Evolutionary conservation across 2,329 filamentous ascomycete species (phyloP).

Genomic region (Nigrograna mackinnonii): DNA sequence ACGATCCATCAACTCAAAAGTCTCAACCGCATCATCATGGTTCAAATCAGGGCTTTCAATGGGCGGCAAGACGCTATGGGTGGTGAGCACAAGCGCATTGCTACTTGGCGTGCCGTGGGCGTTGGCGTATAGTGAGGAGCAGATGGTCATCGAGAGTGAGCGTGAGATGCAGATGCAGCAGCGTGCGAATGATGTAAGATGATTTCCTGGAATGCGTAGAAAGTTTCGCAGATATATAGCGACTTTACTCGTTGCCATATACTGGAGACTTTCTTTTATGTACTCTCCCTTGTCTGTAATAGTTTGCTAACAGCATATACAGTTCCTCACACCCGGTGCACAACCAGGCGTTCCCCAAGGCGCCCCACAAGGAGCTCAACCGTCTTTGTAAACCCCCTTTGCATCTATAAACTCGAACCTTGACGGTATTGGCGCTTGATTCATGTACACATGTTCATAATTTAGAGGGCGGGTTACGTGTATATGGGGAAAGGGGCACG

Average conservation of each 20-base stretch:
- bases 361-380: conserved; percentile 29
- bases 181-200: conserved; percentile 75
- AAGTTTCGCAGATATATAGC: too few relatives aligned
- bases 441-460: conserved; percentile 10
- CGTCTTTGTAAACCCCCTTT: conserved; percentile 37
- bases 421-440: neutral
- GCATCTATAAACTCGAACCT: too few relatives aligned
- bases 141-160: conserved; percentile 97
- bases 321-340: conserved; percentile 40
- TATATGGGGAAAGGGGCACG: neutral
- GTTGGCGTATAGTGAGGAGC: conserved; percentile 91
- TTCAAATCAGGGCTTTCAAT: conserved; percentile 67
- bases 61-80: conserved; percentile 86
- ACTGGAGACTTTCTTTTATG: too few relatives aligned
- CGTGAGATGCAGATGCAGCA: conserved; percentile 96
- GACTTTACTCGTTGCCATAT: too few relatives aligned
- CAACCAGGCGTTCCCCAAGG: conserved; percentile 22
- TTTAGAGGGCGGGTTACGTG: conserved; percentile 4
- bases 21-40: conserved; percentile 58
- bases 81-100: conserved; percentile 85
- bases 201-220: too few relatives aligned
- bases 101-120: conserved; percentile 92
- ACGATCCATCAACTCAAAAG: conserved; percentile 51
- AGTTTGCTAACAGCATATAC: neutral
- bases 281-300: neutral